phyloP scores from a whole-genome alignment of 2,329 filamentous ascomycete species.

The Colletotrichum scovillei region DNA sequence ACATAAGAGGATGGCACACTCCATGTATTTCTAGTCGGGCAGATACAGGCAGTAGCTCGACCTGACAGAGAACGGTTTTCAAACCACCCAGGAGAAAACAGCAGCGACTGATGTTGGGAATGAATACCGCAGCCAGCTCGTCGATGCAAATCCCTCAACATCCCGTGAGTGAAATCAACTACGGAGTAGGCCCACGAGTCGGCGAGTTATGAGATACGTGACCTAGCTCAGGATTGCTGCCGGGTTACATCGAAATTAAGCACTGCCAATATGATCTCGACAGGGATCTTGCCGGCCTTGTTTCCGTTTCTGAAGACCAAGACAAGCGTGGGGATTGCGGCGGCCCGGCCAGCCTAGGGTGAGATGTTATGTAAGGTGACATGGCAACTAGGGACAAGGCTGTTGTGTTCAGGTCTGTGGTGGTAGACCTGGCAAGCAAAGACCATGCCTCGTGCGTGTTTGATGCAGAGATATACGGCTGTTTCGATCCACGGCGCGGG shows the following conservation, averaged over 20 bases:
- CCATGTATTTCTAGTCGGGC: background rate
- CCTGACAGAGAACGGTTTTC: background rate
- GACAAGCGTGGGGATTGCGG: background rate
- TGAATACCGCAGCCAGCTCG: background rate
- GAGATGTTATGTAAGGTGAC: background rate
- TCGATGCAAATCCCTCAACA: too few relatives aligned
- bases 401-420: background rate
- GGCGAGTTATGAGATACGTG: background rate
- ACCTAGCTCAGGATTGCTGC: background rate
- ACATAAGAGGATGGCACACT: background rate
- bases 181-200: background rate
- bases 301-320: background rate
- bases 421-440: background rate
- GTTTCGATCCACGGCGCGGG: slow-evolving; percentile 9
- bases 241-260: too few relatives aligned
- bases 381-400: background rate
- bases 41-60: background rate
- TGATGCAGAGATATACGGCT: slow-evolving; percentile 7
- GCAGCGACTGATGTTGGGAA: background rate
- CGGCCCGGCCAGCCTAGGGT: background rate
- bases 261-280: background rate
- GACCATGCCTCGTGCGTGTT: slow-evolving; percentile 10
- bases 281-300: background rate
- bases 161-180: background rate
- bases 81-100: background rate